These are phyloP conservation scores for Echeveria elegans DNA, from an alignment of 164 flowering plant species.

Conservation along the genomic window DNA sequence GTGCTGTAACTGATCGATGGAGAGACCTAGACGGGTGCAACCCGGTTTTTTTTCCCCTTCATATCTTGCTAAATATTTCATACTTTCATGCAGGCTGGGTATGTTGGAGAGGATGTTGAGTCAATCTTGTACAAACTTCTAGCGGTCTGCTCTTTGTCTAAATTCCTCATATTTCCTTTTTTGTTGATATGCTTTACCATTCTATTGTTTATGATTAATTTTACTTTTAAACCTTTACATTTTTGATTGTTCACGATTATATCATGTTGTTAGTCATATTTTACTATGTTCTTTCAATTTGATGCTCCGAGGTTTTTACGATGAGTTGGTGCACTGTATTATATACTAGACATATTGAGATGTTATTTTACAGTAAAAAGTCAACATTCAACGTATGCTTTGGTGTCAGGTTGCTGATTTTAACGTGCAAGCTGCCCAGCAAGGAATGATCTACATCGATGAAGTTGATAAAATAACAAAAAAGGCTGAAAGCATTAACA, in stretches of 20 bases:
- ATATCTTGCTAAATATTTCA: not conserved
- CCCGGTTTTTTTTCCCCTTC: not conserved
- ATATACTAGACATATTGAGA: not conserved
- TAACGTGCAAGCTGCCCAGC: conserved; percentile 97
- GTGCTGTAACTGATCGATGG: not conserved
- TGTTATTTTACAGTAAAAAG: not conserved
- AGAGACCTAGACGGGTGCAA: not conserved
- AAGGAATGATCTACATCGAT: conserved; percentile 97
- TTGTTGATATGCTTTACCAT: not conserved
- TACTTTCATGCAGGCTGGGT: conserved; percentile 78
- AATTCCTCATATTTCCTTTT: not conserved
- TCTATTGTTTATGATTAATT: not conserved
- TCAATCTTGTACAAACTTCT: conserved; percentile 89
- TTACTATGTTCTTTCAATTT: not conserved
- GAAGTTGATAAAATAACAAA: conserved; percentile 99
- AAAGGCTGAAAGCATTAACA: conserved; percentile 88
- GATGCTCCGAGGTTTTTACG: not conserved
- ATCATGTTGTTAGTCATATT: not conserved
- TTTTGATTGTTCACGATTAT: not conserved
- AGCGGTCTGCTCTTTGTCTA: conserved; percentile 29
- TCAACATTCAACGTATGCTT: not conserved
- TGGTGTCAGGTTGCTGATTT: conserved; percentile 77
- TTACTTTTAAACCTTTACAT: not conserved
- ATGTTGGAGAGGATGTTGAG: conserved; percentile 99
- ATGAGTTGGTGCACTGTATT: not conserved